Evolutionary conservation across 257 asterid species (phyloP), one percentile per base, ranked within the genome.

Genomic region (Lycium barbarum): DNA sequence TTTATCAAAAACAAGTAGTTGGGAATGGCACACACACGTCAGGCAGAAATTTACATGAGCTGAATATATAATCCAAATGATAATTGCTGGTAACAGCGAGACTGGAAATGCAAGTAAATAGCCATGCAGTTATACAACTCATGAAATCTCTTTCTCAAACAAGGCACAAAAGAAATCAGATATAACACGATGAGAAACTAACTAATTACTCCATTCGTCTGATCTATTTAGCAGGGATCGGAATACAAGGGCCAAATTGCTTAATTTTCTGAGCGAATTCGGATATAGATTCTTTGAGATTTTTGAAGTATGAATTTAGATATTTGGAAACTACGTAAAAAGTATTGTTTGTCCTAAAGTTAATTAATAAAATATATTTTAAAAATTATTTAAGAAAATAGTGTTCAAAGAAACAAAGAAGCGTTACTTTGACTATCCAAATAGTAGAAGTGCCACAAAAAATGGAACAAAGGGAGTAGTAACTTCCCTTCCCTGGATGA

Each of bases 1-100:
- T 83, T 89, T 83, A 89, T 89, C 86, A 83, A 67, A 63, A 67
- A 83, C 66, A 83, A 53, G 53, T 51, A 35, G 22, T 53, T 38
- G 65, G 55, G 80, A 12, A 47, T 20, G 62, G 43, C 59, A 73
- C 22, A 76, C 22, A 76, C 14, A 76, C 22, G 7, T 47, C 13
- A 6, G 81, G 81, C 22, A 51, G 49, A 76, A 49, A 26, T 22
- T 76, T 76, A 51, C 22, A 47, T 51, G 62, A 76, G 81, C 63
- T 76, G 45, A 51, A 22, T 49, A 22, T 76, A 51, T 76, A 76
- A 51, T 49, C 45, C 22, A 13, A 51, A 76, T 76, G 47, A 51
- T 61, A 51, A 76, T 51, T 33, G 62, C 51, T 51, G 20, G 43
- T 51, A 76, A 76, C 63, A 22, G 38, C 22, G 82, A 49, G 22